A percentile compares a stretch with the other conserved stretches of the same genome.
Evolutionary conservation across 257 asterid species (phyloP).

Genomic region (Eucommia ulmoides): DNA sequence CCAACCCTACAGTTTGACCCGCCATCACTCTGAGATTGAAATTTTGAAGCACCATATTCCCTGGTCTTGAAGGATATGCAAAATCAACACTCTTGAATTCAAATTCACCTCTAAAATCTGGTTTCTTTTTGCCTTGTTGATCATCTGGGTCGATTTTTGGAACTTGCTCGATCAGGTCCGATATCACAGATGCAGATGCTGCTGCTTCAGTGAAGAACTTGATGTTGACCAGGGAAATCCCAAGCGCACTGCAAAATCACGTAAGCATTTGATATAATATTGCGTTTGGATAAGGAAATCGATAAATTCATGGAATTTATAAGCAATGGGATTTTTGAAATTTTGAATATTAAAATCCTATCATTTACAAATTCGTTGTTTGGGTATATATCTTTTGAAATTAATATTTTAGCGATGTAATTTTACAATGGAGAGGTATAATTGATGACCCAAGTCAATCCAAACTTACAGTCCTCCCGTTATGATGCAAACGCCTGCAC

Average conservation of each 20-base stretch:
- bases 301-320: too few species aligned
- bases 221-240: constrained; percentile 28
- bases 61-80: constrained; percentile 31
- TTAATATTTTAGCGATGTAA: too few species aligned
- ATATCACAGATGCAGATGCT: constrained; percentile 15
- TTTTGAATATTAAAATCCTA: too few species aligned
- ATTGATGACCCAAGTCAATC: too few species aligned
- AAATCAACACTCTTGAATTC: constrained; percentile 30
- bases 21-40: constrained; percentile 25
- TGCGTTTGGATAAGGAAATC: too few species aligned
- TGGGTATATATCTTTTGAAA: too few species aligned
- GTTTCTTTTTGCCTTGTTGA: constrained; percentile 14
- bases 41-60: constrained; percentile 17
- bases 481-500: constrained; percentile 21
- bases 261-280: constrained; percentile 1
- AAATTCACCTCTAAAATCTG: constrained; percentile 21
- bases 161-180: neutral
- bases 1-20: constrained; percentile 54
- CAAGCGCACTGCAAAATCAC: constrained; percentile 16
- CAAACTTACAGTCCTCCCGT: constrained; percentile 36
- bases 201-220: constrained; percentile 26
- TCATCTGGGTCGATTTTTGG: constrained; percentile 2
- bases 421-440: neutral
- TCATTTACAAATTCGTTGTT: too few species aligned
- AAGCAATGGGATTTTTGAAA: too few species aligned